phyloP scores from a whole-genome alignment of 2,329 filamentous ascomycete species.

The Rhynchosporium graminicola region DNA sequence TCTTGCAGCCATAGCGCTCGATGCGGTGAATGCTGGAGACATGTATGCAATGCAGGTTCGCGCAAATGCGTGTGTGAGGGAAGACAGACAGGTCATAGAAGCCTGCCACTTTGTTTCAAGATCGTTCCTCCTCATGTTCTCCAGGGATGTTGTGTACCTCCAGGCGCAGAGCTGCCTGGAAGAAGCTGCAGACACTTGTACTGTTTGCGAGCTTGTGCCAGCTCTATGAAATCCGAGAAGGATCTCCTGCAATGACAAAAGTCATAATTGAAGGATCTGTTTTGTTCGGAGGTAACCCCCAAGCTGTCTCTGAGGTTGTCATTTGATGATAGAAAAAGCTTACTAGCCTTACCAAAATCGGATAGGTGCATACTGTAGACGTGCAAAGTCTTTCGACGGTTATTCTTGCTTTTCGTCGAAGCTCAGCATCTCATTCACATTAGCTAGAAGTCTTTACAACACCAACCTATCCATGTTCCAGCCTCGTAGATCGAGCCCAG shows the following conservation, averaged over 20 bases:
- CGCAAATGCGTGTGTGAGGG: slow-evolving; percentile 13
- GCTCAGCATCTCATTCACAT: neutral
- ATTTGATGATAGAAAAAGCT: no score
- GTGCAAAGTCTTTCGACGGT: neutral
- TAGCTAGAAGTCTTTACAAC: neutral
- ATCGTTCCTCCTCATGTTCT: slow-evolving; percentile 7
- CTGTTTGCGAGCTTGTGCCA: neutral
- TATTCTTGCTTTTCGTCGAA: neutral
- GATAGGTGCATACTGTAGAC: neutral
- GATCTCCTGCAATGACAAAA: slow-evolving; percentile 1
- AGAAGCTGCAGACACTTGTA: slow-evolving; percentile 16
- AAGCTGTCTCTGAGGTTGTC: no score
- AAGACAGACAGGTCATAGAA: neutral
- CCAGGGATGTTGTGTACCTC: slow-evolving; percentile 12
- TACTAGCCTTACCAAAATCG: neutral
- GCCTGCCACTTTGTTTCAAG: slow-evolving; percentile 14
- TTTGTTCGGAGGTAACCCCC: no score
- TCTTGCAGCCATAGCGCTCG: neutral
- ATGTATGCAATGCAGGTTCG: slow-evolving; percentile 25
- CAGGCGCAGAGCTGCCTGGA: slow-evolving; percentile 11
- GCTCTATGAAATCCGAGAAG: no score
- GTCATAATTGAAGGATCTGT: neutral
- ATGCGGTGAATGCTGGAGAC: slow-evolving; percentile 9
- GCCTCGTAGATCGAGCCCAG: slow-evolving; percentile 5
- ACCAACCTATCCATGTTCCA: neutral